Percentiles rank a stretch among this genome's conserved stretches.
Conservation (phyloP, 2,329 filamentous ascomycete genomes). For the Colletotrichum musae region DNA sequence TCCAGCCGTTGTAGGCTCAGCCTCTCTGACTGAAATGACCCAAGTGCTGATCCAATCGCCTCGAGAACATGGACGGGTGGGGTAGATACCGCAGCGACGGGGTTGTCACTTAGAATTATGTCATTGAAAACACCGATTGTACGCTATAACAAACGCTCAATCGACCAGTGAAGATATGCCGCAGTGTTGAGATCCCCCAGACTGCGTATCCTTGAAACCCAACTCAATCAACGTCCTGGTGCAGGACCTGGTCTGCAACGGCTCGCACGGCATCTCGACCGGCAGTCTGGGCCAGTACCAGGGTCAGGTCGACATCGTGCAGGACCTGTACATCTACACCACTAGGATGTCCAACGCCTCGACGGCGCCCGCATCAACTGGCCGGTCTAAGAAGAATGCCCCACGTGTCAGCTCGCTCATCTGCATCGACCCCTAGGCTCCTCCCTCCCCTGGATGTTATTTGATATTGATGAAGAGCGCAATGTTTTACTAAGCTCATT, state of each 20-base stretch:
- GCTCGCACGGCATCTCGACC: conserved; percentile 79
- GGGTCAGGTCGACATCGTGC: conserved; percentile 75
- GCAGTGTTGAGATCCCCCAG: not conserved
- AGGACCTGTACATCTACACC: conserved; percentile 77
- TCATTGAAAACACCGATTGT: conserved; percentile 75
- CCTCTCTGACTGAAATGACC: not conserved
- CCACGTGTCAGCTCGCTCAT: too few relatives aligned
- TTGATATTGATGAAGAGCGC: too few relatives aligned
- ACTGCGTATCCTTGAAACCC: conserved; percentile 82
- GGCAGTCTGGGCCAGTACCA: conserved; percentile 80
- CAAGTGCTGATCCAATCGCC: conserved; percentile 49
- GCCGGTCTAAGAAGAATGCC: too few relatives aligned
- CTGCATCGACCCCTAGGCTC: too few relatives aligned
- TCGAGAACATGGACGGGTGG: conserved; percentile 75
- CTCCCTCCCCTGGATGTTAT: too few relatives aligned
- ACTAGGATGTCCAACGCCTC: conserved; percentile 70
- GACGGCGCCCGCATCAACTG: conserved; percentile 80
- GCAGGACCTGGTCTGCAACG: conserved; percentile 77
- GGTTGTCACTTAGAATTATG: conserved; percentile 76
- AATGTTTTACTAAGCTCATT: too few relatives aligned
- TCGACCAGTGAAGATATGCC: not conserved
- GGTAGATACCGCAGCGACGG: conserved; percentile 73
- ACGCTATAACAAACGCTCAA: not conserved
- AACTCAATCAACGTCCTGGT: conserved; percentile 80
- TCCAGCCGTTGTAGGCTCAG: not conserved